phyloP scores from a whole-genome alignment of 495 filamentous ascomycete species.

The Aspergillus hancockii region DNA sequence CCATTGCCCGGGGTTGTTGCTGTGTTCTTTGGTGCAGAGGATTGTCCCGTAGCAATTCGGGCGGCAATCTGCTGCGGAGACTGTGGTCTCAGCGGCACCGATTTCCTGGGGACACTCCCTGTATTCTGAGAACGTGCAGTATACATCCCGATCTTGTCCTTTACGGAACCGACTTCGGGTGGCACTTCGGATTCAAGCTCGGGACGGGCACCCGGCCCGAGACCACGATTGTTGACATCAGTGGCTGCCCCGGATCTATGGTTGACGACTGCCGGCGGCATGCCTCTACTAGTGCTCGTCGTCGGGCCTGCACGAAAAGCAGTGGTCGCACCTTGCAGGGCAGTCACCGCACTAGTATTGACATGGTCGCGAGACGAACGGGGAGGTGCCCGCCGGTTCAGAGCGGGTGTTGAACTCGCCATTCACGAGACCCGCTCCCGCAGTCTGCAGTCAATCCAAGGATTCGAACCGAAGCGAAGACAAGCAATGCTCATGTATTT shows the following conservation, averaged over 20 bases:
- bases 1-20: conserved; percentile 4
- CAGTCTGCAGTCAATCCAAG: neutral
- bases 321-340: conserved; percentile 40
- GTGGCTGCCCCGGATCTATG: conserved; percentile 12
- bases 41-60: conserved; percentile 36
- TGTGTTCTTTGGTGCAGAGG: conserved; percentile 21
- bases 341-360: conserved; percentile 14
- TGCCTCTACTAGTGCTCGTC: conserved; percentile 21
- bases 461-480: neutral
- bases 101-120: conserved; percentile 12
- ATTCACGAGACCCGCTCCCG: conserved; percentile 28
- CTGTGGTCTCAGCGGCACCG: conserved; percentile 20
- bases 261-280: conserved; percentile 18
- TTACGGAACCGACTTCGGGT: conserved; percentile 43
- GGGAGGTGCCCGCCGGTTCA: conserved; percentile 34
- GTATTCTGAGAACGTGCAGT: conserved; percentile 24
- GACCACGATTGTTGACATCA: conserved; percentile 20
- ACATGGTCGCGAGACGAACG: conserved; percentile 27
- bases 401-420: conserved; percentile 31
- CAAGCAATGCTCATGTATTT: neutral
- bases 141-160: conserved; percentile 43
- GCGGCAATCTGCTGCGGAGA: conserved; percentile 39
- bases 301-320: conserved; percentile 40
- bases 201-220: conserved; percentile 15
- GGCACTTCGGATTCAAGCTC: conserved; percentile 26